Evolutionary conservation across 1,139 yeast species (phyloP).

Genomic region (Debaryomyces psychrophilus): DNA sequence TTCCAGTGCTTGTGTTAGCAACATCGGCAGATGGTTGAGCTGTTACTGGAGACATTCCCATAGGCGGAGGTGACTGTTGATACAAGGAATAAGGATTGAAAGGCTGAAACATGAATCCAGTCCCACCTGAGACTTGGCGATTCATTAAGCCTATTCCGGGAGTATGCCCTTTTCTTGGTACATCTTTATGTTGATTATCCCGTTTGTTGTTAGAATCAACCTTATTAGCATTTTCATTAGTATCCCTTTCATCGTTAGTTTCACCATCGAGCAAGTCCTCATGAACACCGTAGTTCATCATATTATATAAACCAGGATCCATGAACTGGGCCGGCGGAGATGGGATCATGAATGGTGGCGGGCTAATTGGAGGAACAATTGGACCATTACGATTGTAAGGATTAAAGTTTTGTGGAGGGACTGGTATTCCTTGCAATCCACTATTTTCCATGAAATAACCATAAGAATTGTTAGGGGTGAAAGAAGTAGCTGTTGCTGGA

Average conservation of each 20-base stretch:
- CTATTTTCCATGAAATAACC: slow-evolving; percentile 33
- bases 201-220: slow-evolving; percentile 1
- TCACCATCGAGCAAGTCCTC: slow-evolving; percentile 13
- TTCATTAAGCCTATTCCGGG: slow-evolving; percentile 50
- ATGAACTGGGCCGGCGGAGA: slow-evolving; percentile 38
- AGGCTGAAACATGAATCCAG: slow-evolving; percentile 51
- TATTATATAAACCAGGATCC: slow-evolving; percentile 40
- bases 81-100: slow-evolving; percentile 53
- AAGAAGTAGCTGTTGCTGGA: slow-evolving; percentile 63
- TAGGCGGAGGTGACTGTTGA: slow-evolving; percentile 36
- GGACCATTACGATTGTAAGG: slow-evolving; percentile 17
- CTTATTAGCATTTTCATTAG: slow-evolving; percentile 3
- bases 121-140: slow-evolving; percentile 33
- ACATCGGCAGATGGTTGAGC: slow-evolving; percentile 9
- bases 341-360: slow-evolving; percentile 47
- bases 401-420: slow-evolving; percentile 22
- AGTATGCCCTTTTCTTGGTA: slow-evolving; percentile 21
- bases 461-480: slow-evolving; percentile 47
- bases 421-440: slow-evolving; percentile 16
- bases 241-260: slow-evolving; percentile 11
- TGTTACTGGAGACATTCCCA: slow-evolving; percentile 11
- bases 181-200: not conserved
- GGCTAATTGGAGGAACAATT: slow-evolving; percentile 36
- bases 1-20: slow-evolving; percentile 15
- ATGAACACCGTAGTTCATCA: slow-evolving; percentile 28